Evolutionary conservation across 2,329 filamentous ascomycete species (phyloP).

Genomic region (Fusarium praegraminearum): DNA sequence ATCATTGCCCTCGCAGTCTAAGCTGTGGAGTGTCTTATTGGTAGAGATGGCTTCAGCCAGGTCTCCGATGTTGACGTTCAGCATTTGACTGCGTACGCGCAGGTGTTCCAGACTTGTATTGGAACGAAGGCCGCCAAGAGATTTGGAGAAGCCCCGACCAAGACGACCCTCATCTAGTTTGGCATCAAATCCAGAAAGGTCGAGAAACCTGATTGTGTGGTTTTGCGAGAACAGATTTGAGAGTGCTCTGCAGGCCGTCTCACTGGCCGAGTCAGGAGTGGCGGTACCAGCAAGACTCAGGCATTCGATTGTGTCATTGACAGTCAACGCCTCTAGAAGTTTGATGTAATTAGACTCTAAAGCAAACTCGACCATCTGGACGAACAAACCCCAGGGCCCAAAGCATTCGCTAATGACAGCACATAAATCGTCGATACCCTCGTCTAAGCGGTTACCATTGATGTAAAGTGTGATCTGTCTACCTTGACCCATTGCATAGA

Average conservation of each 20-base stretch:
- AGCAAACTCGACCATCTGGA: conserved; percentile 70
- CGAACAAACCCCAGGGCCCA: conserved; percentile 63
- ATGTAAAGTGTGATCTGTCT: conserved; percentile 63
- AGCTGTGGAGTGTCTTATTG: conserved; percentile 62
- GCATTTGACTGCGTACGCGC: conserved; percentile 67
- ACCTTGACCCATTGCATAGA: conserved; percentile 62
- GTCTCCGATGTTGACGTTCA: conserved; percentile 66
- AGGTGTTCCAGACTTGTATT: conserved; percentile 63
- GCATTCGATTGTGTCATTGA: conserved; percentile 63
- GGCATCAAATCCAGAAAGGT: conserved; percentile 68
- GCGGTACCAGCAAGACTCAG: conserved; percentile 68
- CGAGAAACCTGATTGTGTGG: conserved; percentile 63
- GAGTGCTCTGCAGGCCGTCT: conserved; percentile 61
- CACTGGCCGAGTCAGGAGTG: conserved; percentile 59
- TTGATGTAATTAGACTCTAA: conserved; percentile 64
- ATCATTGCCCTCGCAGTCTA: conserved; percentile 68
- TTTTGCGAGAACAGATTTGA: conserved; percentile 66
- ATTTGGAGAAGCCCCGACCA: conserved; percentile 64
- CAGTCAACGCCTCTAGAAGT: conserved; percentile 62
- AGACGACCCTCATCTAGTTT: conserved; percentile 69
- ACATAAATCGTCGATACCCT: conserved; percentile 63
- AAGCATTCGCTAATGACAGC: conserved; percentile 60
- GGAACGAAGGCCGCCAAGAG: conserved; percentile 61
- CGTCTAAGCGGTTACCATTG: conserved; percentile 65
- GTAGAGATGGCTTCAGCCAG: conserved; percentile 62